Base-by-base conservation (phyloP, 306 rosid genomes). In the Prunus mira region DNA sequence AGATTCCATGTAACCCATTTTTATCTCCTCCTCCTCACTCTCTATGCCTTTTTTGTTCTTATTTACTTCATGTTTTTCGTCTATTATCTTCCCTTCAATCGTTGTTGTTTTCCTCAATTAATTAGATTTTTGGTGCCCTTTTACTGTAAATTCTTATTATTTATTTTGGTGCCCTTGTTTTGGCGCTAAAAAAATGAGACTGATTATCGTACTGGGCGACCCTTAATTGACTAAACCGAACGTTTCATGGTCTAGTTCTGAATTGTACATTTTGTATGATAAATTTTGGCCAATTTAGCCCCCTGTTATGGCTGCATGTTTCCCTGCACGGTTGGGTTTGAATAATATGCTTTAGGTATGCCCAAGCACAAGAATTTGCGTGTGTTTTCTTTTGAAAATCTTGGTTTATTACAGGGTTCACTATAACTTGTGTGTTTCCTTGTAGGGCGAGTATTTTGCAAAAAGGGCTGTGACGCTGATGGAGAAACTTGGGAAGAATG, bases 361-460 rank as follows among this genome's bases (percentile, higher is more conserved):
- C 10, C 30, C 27, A 66, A n/a, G 71, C 71, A 41, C 71, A 5
- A 14, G 25, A 12, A 66, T 66, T 65, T 9, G 17, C 10, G 19
- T 41, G 34, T 64, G 20, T 8, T 30, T 64, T 61, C 10, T 27
- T 12, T 38, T 65, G 17, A 3, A 2, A 15, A 62, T 4, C 22
- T 30, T 15, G 6, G 17, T 14, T 9, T 60, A 32, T 28, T 3
- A 15, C 50, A 1, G n/a, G 43, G 24, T 8, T 78, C 15, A 60
- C 19, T 49, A 13, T 65, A 47, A 67, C 49, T 71, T 27, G 27
- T 47, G 46, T 85, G 75, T 69, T 62, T 78, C 69, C 11, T 78
- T 82, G 75, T 60, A 94, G 97, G 98, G 98, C 73, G 97, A 67
- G 93, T 94, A 4, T 94, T 92, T 87, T 94, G 98, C 96, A 94